A percentile compares a stretch with the other conserved stretches of the same genome.
phyloP scores from a whole-genome alignment of 768 basidiomycete genomes.

The Collybia sordida region DNA sequence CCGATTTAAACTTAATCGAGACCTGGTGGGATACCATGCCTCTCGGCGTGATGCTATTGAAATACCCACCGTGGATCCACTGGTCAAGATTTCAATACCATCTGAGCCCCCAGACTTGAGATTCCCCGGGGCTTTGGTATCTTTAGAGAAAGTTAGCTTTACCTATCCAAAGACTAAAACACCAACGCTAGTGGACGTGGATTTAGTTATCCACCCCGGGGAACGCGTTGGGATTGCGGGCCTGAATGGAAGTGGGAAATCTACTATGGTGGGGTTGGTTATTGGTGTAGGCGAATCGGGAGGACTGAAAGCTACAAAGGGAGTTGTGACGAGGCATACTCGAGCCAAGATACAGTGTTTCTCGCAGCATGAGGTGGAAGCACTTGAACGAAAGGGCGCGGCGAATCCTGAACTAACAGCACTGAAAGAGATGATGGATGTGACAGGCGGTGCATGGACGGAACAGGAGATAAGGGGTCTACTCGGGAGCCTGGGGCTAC shows the following conservation, averaged over 20 bases:
- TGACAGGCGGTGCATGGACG: slow-evolving; percentile 19
- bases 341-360: slow-evolving; percentile 58
- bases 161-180: slow-evolving; percentile 20
- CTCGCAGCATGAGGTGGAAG: slow-evolving; percentile 61
- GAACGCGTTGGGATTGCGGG: slow-evolving; percentile 24
- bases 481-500: slow-evolving; percentile 43
- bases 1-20: slow-evolving; percentile 59
- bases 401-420: slow-evolving; percentile 15
- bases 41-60: slow-evolving; percentile 37
- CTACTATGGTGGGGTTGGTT: slow-evolving; percentile 36
- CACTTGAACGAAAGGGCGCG: slow-evolving; percentile 32
- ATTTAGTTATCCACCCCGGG: slow-evolving; percentile 23
- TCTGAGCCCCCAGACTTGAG: slow-evolving; percentile 20
- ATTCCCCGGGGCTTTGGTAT: slow-evolving; percentile 22
- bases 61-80: slow-evolving; percentile 35
- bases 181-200: slow-evolving; percentile 15
- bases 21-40: slow-evolving; percentile 41
- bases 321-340: slow-evolving; percentile 53
- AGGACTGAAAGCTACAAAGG: slow-evolving; percentile 37
- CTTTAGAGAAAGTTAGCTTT: slow-evolving; percentile 20
- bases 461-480: slow-evolving; percentile 40
- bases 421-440: slow-evolving; percentile 16
- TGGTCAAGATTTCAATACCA: slow-evolving; percentile 32
- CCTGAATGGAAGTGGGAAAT: slow-evolving; percentile 45
- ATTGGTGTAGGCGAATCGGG: slow-evolving; percentile 4